phyloP scores from a whole-genome alignment of 306 rosid genomes.

The Parietaria judaica region DNA sequence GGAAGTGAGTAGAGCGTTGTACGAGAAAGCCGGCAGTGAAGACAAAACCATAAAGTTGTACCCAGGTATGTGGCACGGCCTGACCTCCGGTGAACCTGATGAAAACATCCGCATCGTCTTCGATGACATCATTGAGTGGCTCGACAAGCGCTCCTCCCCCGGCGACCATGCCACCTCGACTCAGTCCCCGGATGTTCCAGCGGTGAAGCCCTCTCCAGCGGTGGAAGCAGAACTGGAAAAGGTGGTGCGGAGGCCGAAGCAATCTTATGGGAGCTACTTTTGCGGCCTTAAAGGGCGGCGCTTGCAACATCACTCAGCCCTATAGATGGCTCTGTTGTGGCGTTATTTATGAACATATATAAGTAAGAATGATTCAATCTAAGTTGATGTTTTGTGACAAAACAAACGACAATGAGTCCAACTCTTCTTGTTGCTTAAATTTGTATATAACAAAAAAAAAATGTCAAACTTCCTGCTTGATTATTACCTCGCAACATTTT shows the following conservation, averaged over 20 bases:
- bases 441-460: too few relatives aligned
- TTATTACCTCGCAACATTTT: too few relatives aligned
- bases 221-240: slow-evolving; percentile 1
- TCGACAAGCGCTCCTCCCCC: slow-evolving; percentile 32
- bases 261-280: slow-evolving; percentile 26
- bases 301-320: slow-evolving; percentile 13
- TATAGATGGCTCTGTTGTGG: background rate
- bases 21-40: slow-evolving; percentile 54
- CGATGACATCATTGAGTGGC: slow-evolving; percentile 59
- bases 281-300: slow-evolving; percentile 39
- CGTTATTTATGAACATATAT: too few relatives aligned
- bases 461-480: too few relatives aligned
- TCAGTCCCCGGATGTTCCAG: background rate
- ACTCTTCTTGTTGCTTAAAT: too few relatives aligned
- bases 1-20: slow-evolving; percentile 72
- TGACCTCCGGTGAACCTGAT: slow-evolving; percentile 78
- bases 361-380: too few relatives aligned
- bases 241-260: background rate
- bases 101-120: slow-evolving; percentile 62
- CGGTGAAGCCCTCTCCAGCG: slow-evolving; percentile 9
- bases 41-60: slow-evolving; percentile 73
- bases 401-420: too few relatives aligned
- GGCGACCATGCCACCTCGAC: background rate
- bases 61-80: slow-evolving; percentile 85
- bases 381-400: too few relatives aligned